phyloP scores from a whole-genome alignment of 441 rosid species.

The Cnidoscolus chayamansa region DNA sequence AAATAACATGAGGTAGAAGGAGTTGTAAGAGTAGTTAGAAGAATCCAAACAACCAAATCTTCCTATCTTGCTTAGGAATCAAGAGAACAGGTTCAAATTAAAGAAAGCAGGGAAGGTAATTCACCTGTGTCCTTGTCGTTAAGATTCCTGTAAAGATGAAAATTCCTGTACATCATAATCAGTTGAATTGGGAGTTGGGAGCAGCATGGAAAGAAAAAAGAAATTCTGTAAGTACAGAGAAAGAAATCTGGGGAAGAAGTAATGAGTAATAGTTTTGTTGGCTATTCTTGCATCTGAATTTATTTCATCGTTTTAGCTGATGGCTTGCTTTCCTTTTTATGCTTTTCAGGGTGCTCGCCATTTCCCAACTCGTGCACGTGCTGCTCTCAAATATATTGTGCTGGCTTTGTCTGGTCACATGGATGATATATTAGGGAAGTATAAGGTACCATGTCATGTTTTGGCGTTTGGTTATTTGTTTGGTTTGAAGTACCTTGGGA shows the following conservation, averaged over 20 bases:
- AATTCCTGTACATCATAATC: background rate
- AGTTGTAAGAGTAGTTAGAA: background rate
- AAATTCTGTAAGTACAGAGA: background rate
- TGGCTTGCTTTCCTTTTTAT: conserved; percentile 7
- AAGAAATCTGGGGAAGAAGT: background rate
- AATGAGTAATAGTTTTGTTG: background rate
- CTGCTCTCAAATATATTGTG: conserved; percentile 72
- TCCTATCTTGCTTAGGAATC: background rate
- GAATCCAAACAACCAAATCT: background rate
- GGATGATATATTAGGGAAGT: conserved; percentile 76
- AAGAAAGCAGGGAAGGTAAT: background rate
- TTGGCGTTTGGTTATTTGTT: conserved; percentile 6
- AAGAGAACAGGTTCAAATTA: background rate
- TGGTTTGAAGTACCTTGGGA: background rate
- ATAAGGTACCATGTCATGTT: conserved; percentile 52
- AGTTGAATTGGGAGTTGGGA: background rate
- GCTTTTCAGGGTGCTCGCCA: conserved; percentile 50
- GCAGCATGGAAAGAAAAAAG: background rate
- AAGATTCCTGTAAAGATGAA: background rate
- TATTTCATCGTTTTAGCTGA: conserved; percentile 10
- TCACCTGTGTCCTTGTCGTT: background rate
- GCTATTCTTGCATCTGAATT: conserved; percentile 12
- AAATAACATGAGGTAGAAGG: background rate
- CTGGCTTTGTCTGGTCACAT: conserved; percentile 80
- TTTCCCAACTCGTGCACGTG: conserved; percentile 56